phyloP scores from a whole-genome alignment of 257 asterid species.

The Petrea volubilis region DNA sequence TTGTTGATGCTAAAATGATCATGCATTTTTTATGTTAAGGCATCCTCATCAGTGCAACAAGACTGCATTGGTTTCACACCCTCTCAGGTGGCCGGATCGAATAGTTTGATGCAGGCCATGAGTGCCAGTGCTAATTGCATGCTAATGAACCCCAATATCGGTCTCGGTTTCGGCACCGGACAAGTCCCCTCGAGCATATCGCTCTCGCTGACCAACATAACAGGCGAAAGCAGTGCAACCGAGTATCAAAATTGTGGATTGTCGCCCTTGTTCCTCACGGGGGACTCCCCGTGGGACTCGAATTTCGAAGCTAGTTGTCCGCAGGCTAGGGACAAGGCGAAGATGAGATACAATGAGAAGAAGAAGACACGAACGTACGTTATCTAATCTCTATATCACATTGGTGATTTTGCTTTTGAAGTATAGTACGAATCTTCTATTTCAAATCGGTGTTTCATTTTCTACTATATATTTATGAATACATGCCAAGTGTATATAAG shows the following conservation, averaged over 20 bases:
- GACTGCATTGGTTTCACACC: conserved; percentile 49
- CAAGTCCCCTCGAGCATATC: conserved; percentile 55
- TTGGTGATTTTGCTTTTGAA: not conserved
- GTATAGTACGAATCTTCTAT: too few species aligned
- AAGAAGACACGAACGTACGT: conserved; percentile 77
- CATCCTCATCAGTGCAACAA: conserved; percentile 51
- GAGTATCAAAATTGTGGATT: conserved; percentile 74
- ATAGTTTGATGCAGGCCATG: conserved; percentile 44
- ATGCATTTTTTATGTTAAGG: conserved; percentile 31
- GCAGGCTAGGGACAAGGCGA: conserved; percentile 75
- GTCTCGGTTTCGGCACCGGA: conserved; percentile 48
- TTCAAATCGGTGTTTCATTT: too few species aligned
- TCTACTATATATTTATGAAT: too few species aligned
- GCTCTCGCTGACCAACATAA: conserved; percentile 48
- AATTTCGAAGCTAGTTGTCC: conserved; percentile 51
- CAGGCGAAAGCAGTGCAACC: conserved; percentile 56
- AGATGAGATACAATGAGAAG: conserved; percentile 85
- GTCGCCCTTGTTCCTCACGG: conserved; percentile 46
- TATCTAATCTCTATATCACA: not conserved
- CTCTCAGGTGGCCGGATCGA: conserved; percentile 31
- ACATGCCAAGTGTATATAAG: too few species aligned
- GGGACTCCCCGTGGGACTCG: conserved; percentile 66
- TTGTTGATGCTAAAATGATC: not conserved
- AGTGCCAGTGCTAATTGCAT: conserved; percentile 33
- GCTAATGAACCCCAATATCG: conserved; percentile 46